Evolutionary conservation across 2,329 filamentous ascomycete species (phyloP).

Genomic region (Daldinia sp.): DNA sequence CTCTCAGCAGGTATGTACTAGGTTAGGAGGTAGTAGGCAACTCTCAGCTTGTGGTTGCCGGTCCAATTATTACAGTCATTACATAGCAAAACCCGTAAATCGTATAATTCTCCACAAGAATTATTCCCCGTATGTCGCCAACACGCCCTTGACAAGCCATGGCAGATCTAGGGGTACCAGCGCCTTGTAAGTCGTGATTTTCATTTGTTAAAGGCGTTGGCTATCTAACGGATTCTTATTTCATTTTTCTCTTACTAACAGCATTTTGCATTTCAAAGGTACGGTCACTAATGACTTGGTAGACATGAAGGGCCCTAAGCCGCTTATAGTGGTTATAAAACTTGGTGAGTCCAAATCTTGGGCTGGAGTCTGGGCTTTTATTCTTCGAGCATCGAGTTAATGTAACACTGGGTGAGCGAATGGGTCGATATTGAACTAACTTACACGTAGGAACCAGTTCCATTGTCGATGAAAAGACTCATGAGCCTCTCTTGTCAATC

Average conservation of each 20-base stretch:
- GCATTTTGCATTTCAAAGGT: conserved; percentile 3
- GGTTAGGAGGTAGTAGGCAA: too few relatives aligned
- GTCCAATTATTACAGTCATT: conserved; percentile 6
- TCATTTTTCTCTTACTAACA: conserved; percentile 3
- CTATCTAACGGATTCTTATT: neutral
- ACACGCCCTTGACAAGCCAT: conserved; percentile 31
- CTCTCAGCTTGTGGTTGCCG: neutral
- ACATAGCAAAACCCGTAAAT: conserved; percentile 3
- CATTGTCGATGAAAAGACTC: conserved; percentile 96
- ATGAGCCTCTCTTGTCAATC: conserved; percentile 91
- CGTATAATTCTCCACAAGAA: conserved; percentile 17
- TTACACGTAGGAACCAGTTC: conserved; percentile 82
- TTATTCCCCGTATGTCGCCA: conserved; percentile 18
- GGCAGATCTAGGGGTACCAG: conserved; percentile 37
- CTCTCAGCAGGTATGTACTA: too few relatives aligned
- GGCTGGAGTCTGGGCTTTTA: neutral
- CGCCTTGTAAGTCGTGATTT: conserved; percentile 41
- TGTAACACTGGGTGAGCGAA: neutral
- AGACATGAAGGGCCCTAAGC: conserved; percentile 72
- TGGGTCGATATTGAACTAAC: conserved; percentile 10
- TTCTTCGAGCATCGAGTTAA: neutral
- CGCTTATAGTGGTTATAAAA: conserved; percentile 85
- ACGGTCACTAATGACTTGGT: conserved; percentile 35
- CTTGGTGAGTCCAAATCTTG: conserved; percentile 67
- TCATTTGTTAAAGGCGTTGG: neutral